A percentile compares a stretch with the other conserved stretches of the same genome.
Evolutionary conservation across 805 yeast genomes (phyloP).

Genomic region (Yamadazyma ubonensis): DNA sequence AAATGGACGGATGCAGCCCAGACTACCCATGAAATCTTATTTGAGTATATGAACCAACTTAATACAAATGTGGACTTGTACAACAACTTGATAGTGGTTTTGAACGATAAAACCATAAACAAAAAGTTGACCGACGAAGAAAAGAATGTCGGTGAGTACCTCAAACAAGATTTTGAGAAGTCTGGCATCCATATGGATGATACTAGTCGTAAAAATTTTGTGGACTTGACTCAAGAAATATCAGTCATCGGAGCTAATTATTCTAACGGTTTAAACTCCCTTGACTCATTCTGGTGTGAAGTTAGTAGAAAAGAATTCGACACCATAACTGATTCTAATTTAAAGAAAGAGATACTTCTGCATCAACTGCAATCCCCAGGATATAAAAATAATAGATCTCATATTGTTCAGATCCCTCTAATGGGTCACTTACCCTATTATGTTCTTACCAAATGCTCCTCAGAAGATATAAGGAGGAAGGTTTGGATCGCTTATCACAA

Average conservation of each 20-base stretch:
- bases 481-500: constrained; percentile 77
- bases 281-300: constrained; percentile 38
- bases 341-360: constrained; percentile 26
- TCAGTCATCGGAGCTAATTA: constrained; percentile 81
- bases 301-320: constrained; percentile 31
- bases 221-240: constrained; percentile 74
- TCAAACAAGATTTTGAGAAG: constrained; percentile 81
- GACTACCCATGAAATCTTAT: constrained; percentile 81
- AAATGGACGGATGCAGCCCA: constrained; percentile 79
- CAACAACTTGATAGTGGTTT: constrained; percentile 53
- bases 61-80: constrained; percentile 81
- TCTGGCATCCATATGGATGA: constrained; percentile 85
- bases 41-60: constrained; percentile 88
- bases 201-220: constrained; percentile 63
- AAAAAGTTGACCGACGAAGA: constrained; percentile 66
- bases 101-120: constrained; percentile 38
- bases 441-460: constrained; percentile 57
- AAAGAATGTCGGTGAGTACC: constrained; percentile 72
- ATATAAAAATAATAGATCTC: constrained; percentile 2
- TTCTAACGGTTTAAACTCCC: constrained; percentile 45
- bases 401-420: constrained; percentile 30
- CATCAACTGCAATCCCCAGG: constrained; percentile 27
- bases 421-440: constrained; percentile 65
- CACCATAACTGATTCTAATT: constrained; percentile 19
- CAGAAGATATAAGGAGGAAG: constrained; percentile 55